Conservation (phyloP, 1,284 basidiomycete genomes). For the Cystobasidiaceae sp. region DNA sequence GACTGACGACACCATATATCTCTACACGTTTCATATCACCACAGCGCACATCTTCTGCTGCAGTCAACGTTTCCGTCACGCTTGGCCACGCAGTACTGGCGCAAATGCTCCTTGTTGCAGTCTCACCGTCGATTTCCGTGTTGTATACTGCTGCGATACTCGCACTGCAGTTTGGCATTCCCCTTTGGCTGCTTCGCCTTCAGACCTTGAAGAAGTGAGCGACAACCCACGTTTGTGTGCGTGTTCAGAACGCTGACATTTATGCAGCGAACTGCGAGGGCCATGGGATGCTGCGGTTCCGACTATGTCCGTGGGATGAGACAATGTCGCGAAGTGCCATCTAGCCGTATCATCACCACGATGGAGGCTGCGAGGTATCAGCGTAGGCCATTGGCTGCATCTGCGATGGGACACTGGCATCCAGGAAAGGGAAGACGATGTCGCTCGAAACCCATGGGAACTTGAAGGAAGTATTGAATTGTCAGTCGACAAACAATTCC, state of each 20-base stretch:
- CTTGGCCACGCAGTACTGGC: conserved; percentile 51
- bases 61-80: conserved; percentile 53
- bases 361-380: neutral
- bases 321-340: neutral
- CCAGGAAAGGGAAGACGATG: conserved; percentile 7
- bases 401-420: neutral
- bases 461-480: neutral
- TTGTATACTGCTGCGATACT: conserved; percentile 29
- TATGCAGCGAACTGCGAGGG: conserved; percentile 53
- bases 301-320: conserved; percentile 15
- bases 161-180: conserved; percentile 61
- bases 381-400: neutral
- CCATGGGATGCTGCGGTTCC: conserved; percentile 54
- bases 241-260: conserved; percentile 37
- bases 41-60: conserved; percentile 54
- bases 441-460: conserved; percentile 28
- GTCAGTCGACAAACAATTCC: neutral
- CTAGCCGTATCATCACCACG: neutral
- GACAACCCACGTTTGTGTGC: neutral
- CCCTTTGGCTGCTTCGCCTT: conserved; percentile 67
- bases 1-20: conserved; percentile 34
- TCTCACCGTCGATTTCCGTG: conserved; percentile 6
- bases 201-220: conserved; percentile 75
- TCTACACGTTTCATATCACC: conserved; percentile 55
- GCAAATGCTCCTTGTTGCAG: neutral